Evolutionary conservation across 305 asterid species (phyloP), one percentile per base, ranked within the genome.

Genomic region (Fraxinus paxiana): DNA sequence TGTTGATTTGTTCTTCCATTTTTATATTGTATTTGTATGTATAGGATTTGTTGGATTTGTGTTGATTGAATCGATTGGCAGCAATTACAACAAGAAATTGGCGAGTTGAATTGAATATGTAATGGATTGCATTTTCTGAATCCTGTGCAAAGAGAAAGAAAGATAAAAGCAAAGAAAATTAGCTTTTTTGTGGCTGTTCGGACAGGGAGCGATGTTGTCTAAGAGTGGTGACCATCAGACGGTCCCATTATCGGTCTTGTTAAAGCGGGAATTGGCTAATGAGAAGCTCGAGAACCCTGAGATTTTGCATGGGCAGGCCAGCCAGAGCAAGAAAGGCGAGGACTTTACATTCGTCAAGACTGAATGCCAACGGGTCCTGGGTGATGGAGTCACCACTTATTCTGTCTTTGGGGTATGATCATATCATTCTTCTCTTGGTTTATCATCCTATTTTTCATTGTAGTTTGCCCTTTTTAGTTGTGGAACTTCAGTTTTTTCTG

Each of bases 201-300:
- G 81, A 77, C 73, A 75, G 61, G 75, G 80, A 84, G 89, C 84
- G 82, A 94, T 94, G 97, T 89, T 89, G 91, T 78, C 92, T 15
- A 93, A 89, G 87, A 77, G 82, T 78, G 92, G 92, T 83, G 97
- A 92, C 81, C 95, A 90, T 87, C 96, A 92, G 37, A 90, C 94
- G 76, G 90, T 95, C 86, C 97, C 98, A 70, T 90, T 95, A 81
- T 95, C 98, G 37, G 94, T 93, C 79, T 86, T 95, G 93, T 84
- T 95, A 76, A 95, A 93, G 88, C 89, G 98, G 74, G 98, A 95
- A 83, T 85, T 92, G 88, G 98, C 97, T n/a, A 91, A 84, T 82
- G 98, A 95, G 95, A 95, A 93, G 94, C 88, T 91, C 77, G 98
- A 93, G 82, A 90, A 85, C 87, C 98, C 98, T 0, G 98, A 93